A percentile compares a stretch with the other conserved stretches of the same genome.
phyloP scores from a whole-genome alignment of 768 basidiomycete species.

The Postia placenta region DNA sequence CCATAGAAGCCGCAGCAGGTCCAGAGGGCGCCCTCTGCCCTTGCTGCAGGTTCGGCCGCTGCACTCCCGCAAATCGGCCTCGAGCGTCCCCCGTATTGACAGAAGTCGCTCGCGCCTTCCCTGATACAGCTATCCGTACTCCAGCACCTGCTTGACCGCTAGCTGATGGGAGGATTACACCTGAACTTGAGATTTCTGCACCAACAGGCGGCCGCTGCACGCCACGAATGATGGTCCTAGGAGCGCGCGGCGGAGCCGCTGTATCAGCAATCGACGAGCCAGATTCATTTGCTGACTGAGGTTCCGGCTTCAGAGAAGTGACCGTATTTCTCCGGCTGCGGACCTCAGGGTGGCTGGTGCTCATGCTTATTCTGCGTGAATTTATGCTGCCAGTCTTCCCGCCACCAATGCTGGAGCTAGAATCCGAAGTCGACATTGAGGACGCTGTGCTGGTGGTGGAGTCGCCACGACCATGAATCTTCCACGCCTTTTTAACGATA shows the following conservation, averaged over 20 bases:
- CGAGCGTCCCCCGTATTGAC: conserved; percentile 3
- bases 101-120: background rate
- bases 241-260: background rate
- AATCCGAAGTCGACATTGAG: background rate
- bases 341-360: background rate
- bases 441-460: conserved; percentile 14
- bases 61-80: conserved; percentile 11
- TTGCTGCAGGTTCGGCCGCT: conserved; percentile 11
- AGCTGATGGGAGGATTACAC: conserved; percentile 9
- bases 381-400: background rate
- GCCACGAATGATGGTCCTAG: conserved; percentile 17
- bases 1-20: no score
- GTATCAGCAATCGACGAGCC: background rate
- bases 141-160: background rate
- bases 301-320: background rate
- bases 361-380: background rate
- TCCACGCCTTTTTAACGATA: conserved; percentile 24
- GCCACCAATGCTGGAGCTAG: background rate
- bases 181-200: conserved; percentile 4
- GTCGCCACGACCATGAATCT: conserved; percentile 14
- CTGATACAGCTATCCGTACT: background rate
- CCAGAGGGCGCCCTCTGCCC: background rate
- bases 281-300: background rate
- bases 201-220: conserved; percentile 25
- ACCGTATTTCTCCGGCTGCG: background rate